phyloP scores from a whole-genome alignment of 2,329 filamentous ascomycete genomes.

The Aphanoascus verrucosus region DNA sequence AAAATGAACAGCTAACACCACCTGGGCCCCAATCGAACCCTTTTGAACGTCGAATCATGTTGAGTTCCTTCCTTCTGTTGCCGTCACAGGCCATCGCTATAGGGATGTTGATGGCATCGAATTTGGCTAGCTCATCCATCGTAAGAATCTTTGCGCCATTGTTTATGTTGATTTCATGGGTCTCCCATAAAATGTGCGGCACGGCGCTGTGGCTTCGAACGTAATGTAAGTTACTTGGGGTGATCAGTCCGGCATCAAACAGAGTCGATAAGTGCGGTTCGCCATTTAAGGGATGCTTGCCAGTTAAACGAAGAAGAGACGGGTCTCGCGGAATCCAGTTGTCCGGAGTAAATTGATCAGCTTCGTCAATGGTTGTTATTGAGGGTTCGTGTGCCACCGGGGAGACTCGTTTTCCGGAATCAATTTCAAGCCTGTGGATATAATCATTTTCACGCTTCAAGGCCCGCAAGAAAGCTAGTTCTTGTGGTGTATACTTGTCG shows the following conservation, averaged over 20 bases:
- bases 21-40: conserved; percentile 41
- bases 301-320: conserved; percentile 42
- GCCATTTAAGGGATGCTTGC: conserved; percentile 45
- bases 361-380: conserved; percentile 36
- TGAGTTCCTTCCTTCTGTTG: conserved; percentile 44
- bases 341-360: conserved; percentile 44
- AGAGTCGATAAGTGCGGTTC: conserved; percentile 37
- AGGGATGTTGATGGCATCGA: conserved; percentile 40
- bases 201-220: conserved; percentile 47
- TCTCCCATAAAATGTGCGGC: conserved; percentile 42
- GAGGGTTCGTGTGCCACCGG: conserved; percentile 26
- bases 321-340: conserved; percentile 44
- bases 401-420: conserved; percentile 34
- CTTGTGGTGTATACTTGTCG: conserved; percentile 32
- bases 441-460: conserved; percentile 39
- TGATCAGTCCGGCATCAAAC: conserved; percentile 41
- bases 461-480: conserved; percentile 35
- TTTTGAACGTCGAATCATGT: conserved; percentile 40
- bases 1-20: conserved; percentile 42
- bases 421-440: conserved; percentile 31
- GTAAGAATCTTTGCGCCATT: conserved; percentile 30
- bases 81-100: conserved; percentile 42
- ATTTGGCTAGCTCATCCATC: conserved; percentile 39
- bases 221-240: conserved; percentile 43
- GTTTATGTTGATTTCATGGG: conserved; percentile 39